Conservation (phyloP, 2,329 filamentous ascomycete genomes). For the Ophiocordyceps australis region DNA sequence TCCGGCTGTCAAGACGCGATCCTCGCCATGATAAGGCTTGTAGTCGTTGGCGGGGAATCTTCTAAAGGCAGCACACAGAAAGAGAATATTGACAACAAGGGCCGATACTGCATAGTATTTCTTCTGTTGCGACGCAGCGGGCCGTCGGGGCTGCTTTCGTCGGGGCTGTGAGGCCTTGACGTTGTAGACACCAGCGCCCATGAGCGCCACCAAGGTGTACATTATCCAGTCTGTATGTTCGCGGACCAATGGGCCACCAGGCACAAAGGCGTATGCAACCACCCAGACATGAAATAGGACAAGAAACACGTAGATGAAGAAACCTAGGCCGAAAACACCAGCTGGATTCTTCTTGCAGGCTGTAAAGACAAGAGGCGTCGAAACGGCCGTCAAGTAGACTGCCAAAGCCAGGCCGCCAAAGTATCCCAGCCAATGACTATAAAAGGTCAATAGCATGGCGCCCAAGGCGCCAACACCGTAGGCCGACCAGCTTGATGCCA, state of each 20-base stretch:
- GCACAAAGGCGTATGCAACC: constrained; percentile 94
- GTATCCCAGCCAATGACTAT: constrained; percentile 75
- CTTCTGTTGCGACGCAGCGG: constrained; percentile 21
- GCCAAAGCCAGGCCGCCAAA: constrained; percentile 63
- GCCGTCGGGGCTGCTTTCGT: constrained; percentile 12
- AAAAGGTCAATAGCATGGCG: constrained; percentile 59
- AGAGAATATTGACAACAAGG: constrained; percentile 60
- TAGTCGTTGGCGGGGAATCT: constrained; percentile 91
- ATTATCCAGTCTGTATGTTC: constrained; percentile 96
- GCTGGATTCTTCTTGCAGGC: constrained; percentile 64
- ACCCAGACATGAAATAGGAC: constrained; percentile 98
- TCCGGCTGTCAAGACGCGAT: constrained; percentile 77
- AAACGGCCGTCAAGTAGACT: constrained; percentile 65
- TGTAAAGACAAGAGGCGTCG: constrained; percentile 56
- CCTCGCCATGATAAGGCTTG: constrained; percentile 70
- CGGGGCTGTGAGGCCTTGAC: constrained; percentile 32
- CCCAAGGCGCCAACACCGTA: constrained; percentile 66
- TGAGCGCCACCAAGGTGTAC: constrained; percentile 64
- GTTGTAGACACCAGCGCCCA: constrained; percentile 74
- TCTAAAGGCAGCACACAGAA: constrained; percentile 64
- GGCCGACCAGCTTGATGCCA: constrained; percentile 62
- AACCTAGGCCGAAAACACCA: constrained; percentile 70
- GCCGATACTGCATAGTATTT: constrained; percentile 41
- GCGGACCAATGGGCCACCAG: constrained; percentile 77
- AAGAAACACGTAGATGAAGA: constrained; percentile 82